Conservation (phyloP, 2,329 filamentous ascomycete species). For the Amphichorda felina region DNA sequence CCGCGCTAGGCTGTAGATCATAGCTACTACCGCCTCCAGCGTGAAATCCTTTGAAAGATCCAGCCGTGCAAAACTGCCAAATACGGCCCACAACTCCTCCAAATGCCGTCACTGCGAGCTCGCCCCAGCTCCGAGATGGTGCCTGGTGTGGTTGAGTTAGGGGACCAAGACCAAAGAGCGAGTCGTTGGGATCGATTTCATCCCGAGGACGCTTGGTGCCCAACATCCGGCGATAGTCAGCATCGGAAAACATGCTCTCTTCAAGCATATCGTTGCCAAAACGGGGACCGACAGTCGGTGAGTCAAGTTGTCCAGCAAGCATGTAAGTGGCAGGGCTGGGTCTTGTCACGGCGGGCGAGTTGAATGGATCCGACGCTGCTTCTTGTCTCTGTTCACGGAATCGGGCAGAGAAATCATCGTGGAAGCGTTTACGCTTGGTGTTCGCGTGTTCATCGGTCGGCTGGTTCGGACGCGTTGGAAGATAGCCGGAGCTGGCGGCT, state of each 20-base stretch:
- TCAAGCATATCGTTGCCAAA: constrained; percentile 25
- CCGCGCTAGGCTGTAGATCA: constrained; percentile 28
- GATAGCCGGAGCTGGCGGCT: constrained; percentile 22
- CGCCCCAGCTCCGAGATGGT: constrained; percentile 37
- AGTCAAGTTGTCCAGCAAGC: constrained; percentile 41
- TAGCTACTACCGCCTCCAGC: constrained; percentile 73
- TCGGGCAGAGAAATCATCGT: constrained; percentile 10
- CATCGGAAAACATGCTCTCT: constrained; percentile 44
- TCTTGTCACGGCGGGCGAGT: constrained; percentile 7
- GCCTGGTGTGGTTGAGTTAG: constrained; percentile 6
- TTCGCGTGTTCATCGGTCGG: constrained; percentile 8
- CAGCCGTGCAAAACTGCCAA: constrained; percentile 69
- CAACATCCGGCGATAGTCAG: constrained; percentile 40
- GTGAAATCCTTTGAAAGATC: constrained; percentile 72
- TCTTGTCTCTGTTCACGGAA: constrained; percentile 7
- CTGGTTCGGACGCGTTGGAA: constrained; percentile 10
- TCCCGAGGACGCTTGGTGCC: constrained; percentile 31
- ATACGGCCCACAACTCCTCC: constrained; percentile 64
- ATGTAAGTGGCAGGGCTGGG: constrained; percentile 26
- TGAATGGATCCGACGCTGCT: constrained; percentile 4
- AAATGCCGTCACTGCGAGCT: constrained; percentile 47
- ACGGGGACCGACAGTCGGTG: constrained; percentile 22
- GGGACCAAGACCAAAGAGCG: background rate
- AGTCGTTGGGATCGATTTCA: constrained; percentile 16
- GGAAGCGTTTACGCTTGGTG: constrained; percentile 34